Evolutionary conservation across 1,284 basidiomycete genomes (phyloP), one percentile per base, ranked within the genome.

Genomic region (Boletus subluridellus): DNA sequence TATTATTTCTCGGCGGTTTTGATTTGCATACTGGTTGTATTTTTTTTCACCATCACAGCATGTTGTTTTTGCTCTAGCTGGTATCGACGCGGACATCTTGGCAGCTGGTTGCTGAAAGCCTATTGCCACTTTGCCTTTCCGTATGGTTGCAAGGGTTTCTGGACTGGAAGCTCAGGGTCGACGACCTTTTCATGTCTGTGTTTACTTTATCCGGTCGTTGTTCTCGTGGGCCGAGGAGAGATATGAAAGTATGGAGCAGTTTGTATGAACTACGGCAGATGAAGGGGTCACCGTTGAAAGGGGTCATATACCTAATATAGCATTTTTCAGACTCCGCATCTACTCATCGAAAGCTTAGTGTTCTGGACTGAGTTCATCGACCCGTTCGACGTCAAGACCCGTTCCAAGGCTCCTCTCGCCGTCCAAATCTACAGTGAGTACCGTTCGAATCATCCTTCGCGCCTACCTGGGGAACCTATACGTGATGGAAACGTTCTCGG

Each of bases 331-430:
- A 66, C 68, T 70, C 70, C 70, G 67, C 60, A 30, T 21, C 39
- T 45, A 35, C 58, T 54, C 52, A 34, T 41, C 38, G 28, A 45
- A 58, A 59, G 17, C 15, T 30, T 52, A 37, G 42, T 26, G 42
- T 26, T n/a, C 32, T 42, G 44, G 35, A 50, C 37, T 21, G 62
- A 57, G 69, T 57, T 61, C 61, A 60, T 59, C 66, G 66, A 60
- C 65, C 58, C 52, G 57, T 60, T 57, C 69, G 70, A 68, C 70
- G 68, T 66, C 71, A 62, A 73, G 59, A 61, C 63, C 45, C 50
- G 21, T 48, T 46, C 54, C 62, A 52, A 69, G 58, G 52, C 49
- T 37, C 28, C 28, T 34, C 38, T 60, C 58, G 45, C 54, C 34
- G 14, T 58, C 14, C 51, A 52, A 66, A 56, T 41, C 35, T 15